Base-by-base conservation (phyloP, 345 rosid species). In the Salix purpurea region DNA sequence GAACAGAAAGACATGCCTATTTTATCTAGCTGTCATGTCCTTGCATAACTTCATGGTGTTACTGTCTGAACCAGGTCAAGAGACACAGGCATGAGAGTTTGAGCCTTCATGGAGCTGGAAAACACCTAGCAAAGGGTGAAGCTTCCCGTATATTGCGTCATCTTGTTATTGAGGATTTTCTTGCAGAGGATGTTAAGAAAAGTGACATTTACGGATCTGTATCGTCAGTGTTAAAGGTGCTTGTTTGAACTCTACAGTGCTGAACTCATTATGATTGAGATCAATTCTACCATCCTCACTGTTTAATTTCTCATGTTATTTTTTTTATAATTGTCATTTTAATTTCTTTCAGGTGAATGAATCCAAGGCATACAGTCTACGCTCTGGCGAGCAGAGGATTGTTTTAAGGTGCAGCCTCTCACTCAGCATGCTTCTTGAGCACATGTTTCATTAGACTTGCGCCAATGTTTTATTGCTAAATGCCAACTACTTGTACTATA, bases 71-170 rank as follows among this genome's bases (percentile, higher is more conserved):
- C 71, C 83, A 93, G 99, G 99, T 93, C 69, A 96, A 92, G 87
- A 93, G 82, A 86, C 88, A 92, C 70, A 87, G 93, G 80, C 97
- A 96, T 50, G 91, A 96, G 78, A 87, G 84, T 79, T 80, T 91
- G 85, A 89, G 87, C 65, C 79, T 96, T 74, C 99, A 96, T 87
- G 99, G 98, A 74, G 96, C 92, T 62, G 99, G 99, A 80, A 96
- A 96, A 85, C 91, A 87, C 66, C 75, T 93, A 69, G 79, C 87
- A 42, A 96, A 92, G 86, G 86, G 86, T 78, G 99, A 96, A 89
- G 97, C 96, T 54, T 93, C 94, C 56, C 92, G 98, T 46, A 69
- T 96, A 81, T 67, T 96, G 77, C 94, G 91, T 8, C 91, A 93
- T 85, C 96, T 96, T 73, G 97, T 96, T 52, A 88, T 87, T 13